Conservation (phyloP, 768 basidiomycete genomes). For the Boletellus sp. region DNA sequence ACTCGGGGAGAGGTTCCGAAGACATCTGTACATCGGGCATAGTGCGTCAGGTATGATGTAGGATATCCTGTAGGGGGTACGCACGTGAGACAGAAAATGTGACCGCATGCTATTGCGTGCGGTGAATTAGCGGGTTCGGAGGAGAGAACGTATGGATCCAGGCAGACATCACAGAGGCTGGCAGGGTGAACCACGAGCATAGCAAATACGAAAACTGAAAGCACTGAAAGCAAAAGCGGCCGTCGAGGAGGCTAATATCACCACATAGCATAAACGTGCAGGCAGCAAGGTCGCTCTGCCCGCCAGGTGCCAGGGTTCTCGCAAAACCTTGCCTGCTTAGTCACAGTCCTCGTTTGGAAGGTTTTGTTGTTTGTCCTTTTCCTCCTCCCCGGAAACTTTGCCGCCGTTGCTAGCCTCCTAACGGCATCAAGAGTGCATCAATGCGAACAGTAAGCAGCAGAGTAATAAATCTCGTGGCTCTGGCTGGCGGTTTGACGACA, state of each 20-base stretch:
- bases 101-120: slow-evolving; percentile 72
- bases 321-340: slow-evolving; percentile 15
- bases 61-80: slow-evolving; percentile 27
- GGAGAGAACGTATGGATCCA: slow-evolving; percentile 55
- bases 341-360: slow-evolving; percentile 21
- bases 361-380: slow-evolving; percentile 11
- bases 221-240: slow-evolving; percentile 25
- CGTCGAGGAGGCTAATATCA: slow-evolving; percentile 27
- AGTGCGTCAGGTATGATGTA: slow-evolving; percentile 12
- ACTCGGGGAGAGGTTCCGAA: slow-evolving; percentile 46
- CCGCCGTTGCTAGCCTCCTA: not conserved
- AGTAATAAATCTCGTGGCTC: slow-evolving; percentile 23
- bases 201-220: slow-evolving; percentile 25
- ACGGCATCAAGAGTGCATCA: not conserved
- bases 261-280: slow-evolving; percentile 35
- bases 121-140: slow-evolving; percentile 49
- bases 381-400: not conserved
- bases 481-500: too few species aligned
- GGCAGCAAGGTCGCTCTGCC: slow-evolving; percentile 14
- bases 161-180: slow-evolving; percentile 74
- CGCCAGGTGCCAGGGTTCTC: slow-evolving; percentile 21
- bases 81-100: slow-evolving; percentile 69
- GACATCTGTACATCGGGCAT: slow-evolving; percentile 43
- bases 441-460: not conserved
- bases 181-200: slow-evolving; percentile 66